Base-by-base conservation (phyloP, 164 flowering plant species). In the Chimonanthus salicifolius region DNA sequence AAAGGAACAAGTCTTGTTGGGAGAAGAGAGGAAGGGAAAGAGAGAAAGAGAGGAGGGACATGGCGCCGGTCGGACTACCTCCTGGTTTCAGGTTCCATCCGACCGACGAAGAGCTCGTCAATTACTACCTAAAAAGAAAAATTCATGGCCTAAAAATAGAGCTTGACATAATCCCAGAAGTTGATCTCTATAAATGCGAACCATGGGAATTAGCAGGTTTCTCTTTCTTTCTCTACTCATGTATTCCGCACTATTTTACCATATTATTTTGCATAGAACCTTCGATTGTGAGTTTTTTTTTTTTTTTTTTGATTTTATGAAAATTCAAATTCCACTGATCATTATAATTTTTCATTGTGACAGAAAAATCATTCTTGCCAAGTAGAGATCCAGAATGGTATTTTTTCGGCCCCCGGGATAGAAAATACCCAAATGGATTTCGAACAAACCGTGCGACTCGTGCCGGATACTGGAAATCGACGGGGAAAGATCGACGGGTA, bases 301-400 rank as follows among this genome's bases (percentile, higher is more conserved):
- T n/a, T n/a, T 54, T 54, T 7, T 54, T 15, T 54, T 7, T 33
- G 33, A 33, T 33, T 1, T 33, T 33, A 33, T 54, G 15, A 7
- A 54, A 7, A 54, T 54, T 7, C 15, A 54, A 15, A 54, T 54
- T 15, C 60, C 15, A 7, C 15, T 15, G 8, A 54, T 54, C 11
- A 54, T 1, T 54, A 18, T 18, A 0, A 18, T 33, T 18, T 13
- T 47, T 58, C 7, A 0, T 0, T 68, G 21, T 47, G 49, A 49
- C 74, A 92, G 98, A 93, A 15, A 93, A 91, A 79, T 93, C 98
- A 3, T 91, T 89, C 79, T 79, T 93, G 76, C 97, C 97, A 6
- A 91, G 98, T 74, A 82, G 91, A 72, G 98, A 93, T 64, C 97
- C 97, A 8, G 98, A 93, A 70, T 93, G 98, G 98, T 93, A 93